Base-by-base conservation (phyloP, 352 stramenopile species). In the Phytophthora citrophthora region DNA sequence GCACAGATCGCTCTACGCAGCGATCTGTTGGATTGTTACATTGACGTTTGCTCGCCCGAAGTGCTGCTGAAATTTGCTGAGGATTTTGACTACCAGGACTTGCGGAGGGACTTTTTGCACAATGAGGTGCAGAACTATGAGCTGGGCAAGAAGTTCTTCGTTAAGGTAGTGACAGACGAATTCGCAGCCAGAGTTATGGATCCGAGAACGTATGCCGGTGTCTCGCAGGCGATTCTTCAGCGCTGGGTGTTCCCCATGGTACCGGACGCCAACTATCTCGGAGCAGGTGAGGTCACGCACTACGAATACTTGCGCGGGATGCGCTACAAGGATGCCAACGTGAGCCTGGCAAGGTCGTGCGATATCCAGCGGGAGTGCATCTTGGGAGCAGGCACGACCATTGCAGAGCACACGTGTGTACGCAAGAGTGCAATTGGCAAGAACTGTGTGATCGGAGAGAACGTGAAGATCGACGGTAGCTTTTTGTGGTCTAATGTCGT, bases 21-120 rank as follows among this genome's bases (percentile, higher is more conserved):
- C 39, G 96, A 99, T 72, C 76, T 99, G 24, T 67, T 99, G 48
- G 97, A 99, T 85, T 98, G 94, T 54, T 95, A 98, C 61, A 96
- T 99, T 45, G 94, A 99, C 66, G 95, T 99, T 59, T 99, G 97
- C 72, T 98, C 95, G 54, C 92, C 96, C 5, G 97, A 99, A 64
- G 96, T 99, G 40, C 75, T 99, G 45, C 87, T 98, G 24, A 94
- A 98, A 68, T 98, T 99, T 54, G 88, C 86, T 20, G 97, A 99
- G 68, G 97, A 99, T 71, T 99, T 99, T 74, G 97, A 99, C 72
- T 99, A 99, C 67, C 86, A 98, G 54, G 90, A 99, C 48, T 82
- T 99, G 60, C 77, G 97, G 20, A 68, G 74, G 1, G 91, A 99
- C 67, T 99, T 99, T 77, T 83, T 99, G 49, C 82, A 93, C 40